Base-by-base conservation (phyloP, 106 monocot genomes). In the Phalaenopsis equestris region DNA sequence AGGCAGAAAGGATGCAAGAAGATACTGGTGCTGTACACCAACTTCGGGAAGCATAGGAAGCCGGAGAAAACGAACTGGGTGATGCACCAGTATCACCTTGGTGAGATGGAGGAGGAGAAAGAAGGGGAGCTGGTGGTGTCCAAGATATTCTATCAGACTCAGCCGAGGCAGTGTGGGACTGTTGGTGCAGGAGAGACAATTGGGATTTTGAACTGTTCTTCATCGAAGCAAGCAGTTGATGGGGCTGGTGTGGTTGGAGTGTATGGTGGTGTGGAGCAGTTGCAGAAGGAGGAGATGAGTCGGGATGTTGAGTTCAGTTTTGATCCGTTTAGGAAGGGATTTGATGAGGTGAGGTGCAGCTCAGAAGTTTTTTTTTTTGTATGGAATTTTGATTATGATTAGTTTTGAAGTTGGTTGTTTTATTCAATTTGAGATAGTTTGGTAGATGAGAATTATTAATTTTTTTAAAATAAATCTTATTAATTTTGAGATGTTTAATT, bases 11-110 rank as follows among this genome's bases (percentile, higher is more conserved):
- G 96, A 21, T 96, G 93, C 83, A 96, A 96, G 84, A 96, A 96
- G 81, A 93, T 96, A 61, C 85, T 96, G 21, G 96, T 96, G 6
- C 75, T 96, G 36, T 96, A 96, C 81, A 96, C 93, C 41, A 91
- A 96, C 80, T 96, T 96, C 45, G 93, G 93, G 41, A 96, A 96
- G 85, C 91, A 91, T 49, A 74, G 86, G 73, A 96, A 91, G 78
- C 93, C 96, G 15, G 90, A 93, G 85, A 96, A 96, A 86, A 96
- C 96, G 2, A 96, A 93, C 78, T 96, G 93, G 97, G 97, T 98
- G 37, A 98, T 94, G 97, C 97, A 98, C 80, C 97, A 98, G 81
- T 98, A 98, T 84, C 96, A 96, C 45, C 78, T 93, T 1, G 96
- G 96, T 8, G 87, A 87, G 82, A 79, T 84, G 18, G 89, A 93